phyloP scores from a whole-genome alignment of 768 basidiomycete genomes.

The Amanita thiersii region DNA sequence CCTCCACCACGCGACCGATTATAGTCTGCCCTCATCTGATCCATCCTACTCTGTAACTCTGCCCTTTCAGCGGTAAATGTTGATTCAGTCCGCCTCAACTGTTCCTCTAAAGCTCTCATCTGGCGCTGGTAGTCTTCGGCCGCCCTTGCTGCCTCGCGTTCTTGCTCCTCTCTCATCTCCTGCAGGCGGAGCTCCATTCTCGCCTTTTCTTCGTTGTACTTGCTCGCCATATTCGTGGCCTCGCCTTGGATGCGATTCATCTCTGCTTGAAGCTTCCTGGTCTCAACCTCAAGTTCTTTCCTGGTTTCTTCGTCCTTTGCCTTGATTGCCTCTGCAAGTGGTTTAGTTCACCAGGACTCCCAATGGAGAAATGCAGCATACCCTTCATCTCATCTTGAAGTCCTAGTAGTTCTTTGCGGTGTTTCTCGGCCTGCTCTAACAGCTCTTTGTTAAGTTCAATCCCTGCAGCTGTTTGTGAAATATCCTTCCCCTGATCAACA shows the following conservation, averaged over 20 bases:
- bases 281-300: constrained; percentile 35
- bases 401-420: constrained; percentile 37
- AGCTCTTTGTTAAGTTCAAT: constrained; percentile 42
- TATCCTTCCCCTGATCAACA: constrained; percentile 37
- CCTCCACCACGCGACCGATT: constrained; percentile 9
- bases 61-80: constrained; percentile 12
- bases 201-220: constrained; percentile 28
- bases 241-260: constrained; percentile 33
- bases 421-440: constrained; percentile 35
- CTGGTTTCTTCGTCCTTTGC: constrained; percentile 38
- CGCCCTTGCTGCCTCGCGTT: constrained; percentile 11
- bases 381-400: constrained; percentile 40
- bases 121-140: constrained; percentile 12
- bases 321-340: constrained; percentile 24
- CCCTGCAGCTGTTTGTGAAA: constrained; percentile 46
- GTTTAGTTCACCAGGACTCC: neutral
- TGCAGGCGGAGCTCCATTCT: constrained; percentile 21
- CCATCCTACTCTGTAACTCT: constrained; percentile 10
- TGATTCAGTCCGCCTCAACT: constrained; percentile 8
- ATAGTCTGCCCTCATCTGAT: constrained; percentile 8
- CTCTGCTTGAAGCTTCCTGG: constrained; percentile 32
- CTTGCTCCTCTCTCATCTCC: constrained; percentile 15
- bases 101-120: constrained; percentile 13
- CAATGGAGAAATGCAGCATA: constrained; percentile 5
- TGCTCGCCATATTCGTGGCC: constrained; percentile 28